Conservation (phyloP, 2,329 filamentous ascomycete genomes). For the Alternaria viburni region DNA sequence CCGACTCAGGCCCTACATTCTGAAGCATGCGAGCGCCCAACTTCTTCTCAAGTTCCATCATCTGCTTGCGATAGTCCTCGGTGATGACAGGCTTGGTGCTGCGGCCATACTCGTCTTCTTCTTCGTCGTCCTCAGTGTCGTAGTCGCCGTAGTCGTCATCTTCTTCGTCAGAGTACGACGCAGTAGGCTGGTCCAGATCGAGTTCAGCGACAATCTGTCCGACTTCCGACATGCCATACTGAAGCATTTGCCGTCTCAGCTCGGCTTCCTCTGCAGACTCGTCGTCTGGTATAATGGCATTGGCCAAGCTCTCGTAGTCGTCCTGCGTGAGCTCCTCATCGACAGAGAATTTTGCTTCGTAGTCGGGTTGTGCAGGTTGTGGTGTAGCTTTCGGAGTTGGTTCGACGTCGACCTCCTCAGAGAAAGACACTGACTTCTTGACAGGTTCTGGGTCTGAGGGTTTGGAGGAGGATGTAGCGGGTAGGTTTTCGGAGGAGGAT, state of each 20-base stretch:
- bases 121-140: conserved; percentile 63
- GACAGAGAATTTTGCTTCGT: conserved; percentile 45
- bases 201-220: conserved; percentile 92
- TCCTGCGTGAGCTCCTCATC: conserved; percentile 50
- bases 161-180: conserved; percentile 59
- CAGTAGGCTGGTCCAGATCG: conserved; percentile 72
- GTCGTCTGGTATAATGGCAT: conserved; percentile 70
- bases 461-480: background rate
- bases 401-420: conserved; percentile 61
- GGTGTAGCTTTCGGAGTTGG: conserved; percentile 6
- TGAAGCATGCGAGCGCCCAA: conserved; percentile 67
- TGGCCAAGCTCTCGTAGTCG: conserved; percentile 41
- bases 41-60: conserved; percentile 83
- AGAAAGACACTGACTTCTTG: conserved; percentile 69
- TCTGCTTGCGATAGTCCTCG: conserved; percentile 77
- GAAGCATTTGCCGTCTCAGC: conserved; percentile 84
- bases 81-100: conserved; percentile 71
- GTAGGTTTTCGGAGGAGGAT: background rate
- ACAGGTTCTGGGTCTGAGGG: background rate
- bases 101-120: conserved; percentile 78
- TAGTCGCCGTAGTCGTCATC: conserved; percentile 50
- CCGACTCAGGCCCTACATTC: conserved; percentile 61
- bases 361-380: conserved; percentile 17
- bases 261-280: conserved; percentile 82
- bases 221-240: conserved; percentile 87